phyloP scores from a whole-genome alignment of 176 grass and related monocot genomes.

The Triticum turgidum region DNA sequence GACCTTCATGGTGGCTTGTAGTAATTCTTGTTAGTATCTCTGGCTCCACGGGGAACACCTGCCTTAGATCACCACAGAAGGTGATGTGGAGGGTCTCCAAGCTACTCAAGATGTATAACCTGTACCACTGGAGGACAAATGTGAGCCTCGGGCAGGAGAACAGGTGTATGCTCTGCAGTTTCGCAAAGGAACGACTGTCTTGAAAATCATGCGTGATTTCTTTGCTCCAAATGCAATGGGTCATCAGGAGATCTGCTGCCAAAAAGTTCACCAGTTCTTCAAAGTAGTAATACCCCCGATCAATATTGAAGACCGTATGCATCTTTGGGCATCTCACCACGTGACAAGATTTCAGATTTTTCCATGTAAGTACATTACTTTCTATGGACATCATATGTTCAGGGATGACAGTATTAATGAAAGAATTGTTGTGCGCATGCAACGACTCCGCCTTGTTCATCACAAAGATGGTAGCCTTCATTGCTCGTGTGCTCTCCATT shows the following conservation, averaged over 20 bases:
- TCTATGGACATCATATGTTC: background rate
- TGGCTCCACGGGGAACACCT: background rate
- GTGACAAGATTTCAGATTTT: background rate
- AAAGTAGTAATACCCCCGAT: rapidly evolving
- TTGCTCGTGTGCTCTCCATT: too few relatives aligned
- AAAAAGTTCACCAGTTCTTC: too few relatives aligned
- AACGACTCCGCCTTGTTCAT: too few relatives aligned
- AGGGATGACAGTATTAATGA: background rate
- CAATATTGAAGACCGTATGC: background rate
- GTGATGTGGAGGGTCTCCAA: background rate
- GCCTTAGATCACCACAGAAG: background rate
- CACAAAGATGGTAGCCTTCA: too few relatives aligned
- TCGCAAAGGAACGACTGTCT: rapidly evolving
- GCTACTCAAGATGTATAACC: rapidly evolving
- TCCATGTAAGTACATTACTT: too few relatives aligned
- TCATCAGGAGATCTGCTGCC: too few relatives aligned
- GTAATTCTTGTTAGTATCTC: rapidly evolving
- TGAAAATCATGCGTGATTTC: rapidly evolving
- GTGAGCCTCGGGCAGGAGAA: background rate
- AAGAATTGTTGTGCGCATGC: background rate
- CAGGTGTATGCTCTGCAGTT: background rate
- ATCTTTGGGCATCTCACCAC: background rate
- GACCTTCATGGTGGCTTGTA: too few relatives aligned
- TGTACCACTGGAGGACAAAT: background rate
- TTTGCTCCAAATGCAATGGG: background rate